Percentiles rank a stretch among this genome's conserved stretches.
These are phyloP conservation scores for Edaphochlamys debaryana DNA, from an alignment of 139 green algal genomes.

Conservation along the genomic window DNA sequence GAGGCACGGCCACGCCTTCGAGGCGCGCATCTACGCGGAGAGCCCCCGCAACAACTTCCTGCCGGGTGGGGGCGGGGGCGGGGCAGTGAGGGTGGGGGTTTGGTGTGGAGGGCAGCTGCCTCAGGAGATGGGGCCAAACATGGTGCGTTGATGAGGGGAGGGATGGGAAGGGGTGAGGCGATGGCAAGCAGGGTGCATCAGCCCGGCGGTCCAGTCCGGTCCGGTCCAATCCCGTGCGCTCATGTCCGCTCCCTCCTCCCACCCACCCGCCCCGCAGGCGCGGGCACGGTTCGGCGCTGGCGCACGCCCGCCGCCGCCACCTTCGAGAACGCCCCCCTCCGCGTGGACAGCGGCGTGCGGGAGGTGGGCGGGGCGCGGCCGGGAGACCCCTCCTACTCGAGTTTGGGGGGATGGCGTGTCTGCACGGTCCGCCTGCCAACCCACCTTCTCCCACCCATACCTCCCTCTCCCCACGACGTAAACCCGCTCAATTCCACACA, in stretches of 20 bases:
- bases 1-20: conserved; percentile 80
- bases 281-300: conserved; percentile 69
- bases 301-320: conserved; percentile 44
- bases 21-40: conserved; percentile 93
- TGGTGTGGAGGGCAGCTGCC: not conserved
- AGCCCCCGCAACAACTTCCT: conserved; percentile 79
- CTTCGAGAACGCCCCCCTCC: conserved; percentile 49
- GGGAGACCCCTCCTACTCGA: too few species aligned
- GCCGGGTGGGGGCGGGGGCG: conserved; percentile 48
- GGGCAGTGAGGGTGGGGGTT: not conserved
- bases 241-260: too few species aligned
- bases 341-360: conserved; percentile 80
- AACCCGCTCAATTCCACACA: too few species aligned
- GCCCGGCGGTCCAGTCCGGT: too few species aligned
- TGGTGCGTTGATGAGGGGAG: too few species aligned
- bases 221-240: too few species aligned
- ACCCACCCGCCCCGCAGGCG: conserved; percentile 45
- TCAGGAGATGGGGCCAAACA: not conserved
- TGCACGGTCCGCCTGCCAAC: too few species aligned
- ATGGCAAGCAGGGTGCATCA: too few species aligned
- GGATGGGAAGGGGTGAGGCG: too few species aligned
- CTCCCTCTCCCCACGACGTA: not conserved
- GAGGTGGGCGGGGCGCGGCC: conserved; percentile 45
- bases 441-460: not conserved
- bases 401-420: too few species aligned